Evolutionary conservation across 1,284 basidiomycete genomes (phyloP).

Genomic region (Cryptococcus deneoformans): DNA sequence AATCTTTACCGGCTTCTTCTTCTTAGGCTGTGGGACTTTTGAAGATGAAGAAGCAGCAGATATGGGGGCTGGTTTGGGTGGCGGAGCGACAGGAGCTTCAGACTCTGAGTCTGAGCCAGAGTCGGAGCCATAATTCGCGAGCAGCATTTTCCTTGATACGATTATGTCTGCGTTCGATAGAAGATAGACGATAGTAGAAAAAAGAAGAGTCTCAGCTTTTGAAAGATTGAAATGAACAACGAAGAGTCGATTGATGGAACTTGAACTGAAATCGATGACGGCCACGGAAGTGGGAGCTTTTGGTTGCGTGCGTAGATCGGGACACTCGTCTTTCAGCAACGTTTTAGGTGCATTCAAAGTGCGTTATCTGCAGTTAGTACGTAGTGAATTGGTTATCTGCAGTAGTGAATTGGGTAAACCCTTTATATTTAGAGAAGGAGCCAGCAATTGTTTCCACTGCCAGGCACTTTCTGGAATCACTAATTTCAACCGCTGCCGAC

Average conservation of each 20-base stretch:
- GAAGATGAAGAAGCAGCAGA: constrained; percentile 1
- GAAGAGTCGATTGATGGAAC: background rate
- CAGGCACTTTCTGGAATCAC: too few relatives aligned
- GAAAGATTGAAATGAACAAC: background rate
- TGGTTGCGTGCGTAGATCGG: background rate
- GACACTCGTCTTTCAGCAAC: background rate
- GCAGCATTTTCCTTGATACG: constrained; percentile 29
- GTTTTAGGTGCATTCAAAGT: too few relatives aligned
- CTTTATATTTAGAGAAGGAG: too few relatives aligned
- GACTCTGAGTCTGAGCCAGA: constrained; percentile 34
- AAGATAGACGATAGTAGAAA: too few relatives aligned
- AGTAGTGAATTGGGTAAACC: too few relatives aligned
- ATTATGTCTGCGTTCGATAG: too few relatives aligned
- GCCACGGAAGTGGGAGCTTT: too few relatives aligned
- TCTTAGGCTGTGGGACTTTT: constrained; percentile 2
- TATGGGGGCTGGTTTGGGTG: constrained; percentile 1
- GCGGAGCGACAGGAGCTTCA: constrained; percentile 10
- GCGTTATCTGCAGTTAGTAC: too few relatives aligned
- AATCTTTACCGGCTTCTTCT: constrained; percentile 41
- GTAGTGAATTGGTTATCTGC: too few relatives aligned
- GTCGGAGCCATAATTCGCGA: constrained; percentile 48
- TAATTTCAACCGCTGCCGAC: too few relatives aligned
- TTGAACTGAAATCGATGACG: background rate
- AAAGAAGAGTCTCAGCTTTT: background rate
- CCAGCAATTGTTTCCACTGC: too few relatives aligned